A percentile compares a stretch with the other conserved stretches of the same genome.
Evolutionary conservation across 768 basidiomycete species (phyloP).

Genomic region (Boletus coccyginus): DNA sequence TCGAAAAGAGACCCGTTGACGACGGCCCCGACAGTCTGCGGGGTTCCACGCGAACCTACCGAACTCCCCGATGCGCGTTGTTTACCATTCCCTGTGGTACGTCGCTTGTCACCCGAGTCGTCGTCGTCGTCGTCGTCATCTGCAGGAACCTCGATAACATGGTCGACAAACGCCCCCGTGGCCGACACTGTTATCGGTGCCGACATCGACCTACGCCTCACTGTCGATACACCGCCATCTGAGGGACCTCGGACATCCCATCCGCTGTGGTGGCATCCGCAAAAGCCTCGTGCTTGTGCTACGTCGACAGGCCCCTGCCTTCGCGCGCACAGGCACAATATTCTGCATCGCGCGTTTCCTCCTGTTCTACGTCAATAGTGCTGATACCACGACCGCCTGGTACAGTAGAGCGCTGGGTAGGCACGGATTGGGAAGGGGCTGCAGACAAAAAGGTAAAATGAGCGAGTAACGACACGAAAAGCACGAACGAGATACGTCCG

Average conservation of each 20-base stretch:
- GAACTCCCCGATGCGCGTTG: background rate
- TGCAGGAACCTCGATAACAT: slow-evolving; percentile 21
- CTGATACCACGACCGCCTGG: slow-evolving; percentile 30
- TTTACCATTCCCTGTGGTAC: background rate
- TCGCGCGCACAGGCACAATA: slow-evolving; percentile 1
- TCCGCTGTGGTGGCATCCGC: slow-evolving; percentile 1
- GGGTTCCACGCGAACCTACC: background rate
- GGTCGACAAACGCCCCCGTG: slow-evolving; percentile 16
- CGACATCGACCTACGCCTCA: background rate
- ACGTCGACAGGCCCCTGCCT: background rate
- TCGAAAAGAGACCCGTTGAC: background rate
- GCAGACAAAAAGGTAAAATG: background rate
- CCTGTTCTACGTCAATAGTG: slow-evolving; percentile 17
- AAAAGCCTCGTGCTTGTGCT: background rate
- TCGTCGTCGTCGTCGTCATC: slow-evolving; percentile 16
- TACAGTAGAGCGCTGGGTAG: slow-evolving; percentile 21
- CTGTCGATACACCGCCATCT: background rate
- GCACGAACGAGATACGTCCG: slow-evolving; percentile 7
- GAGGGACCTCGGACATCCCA: background rate
- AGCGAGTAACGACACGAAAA: background rate
- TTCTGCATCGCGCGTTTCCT: slow-evolving; percentile 11
- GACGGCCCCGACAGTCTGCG: background rate
- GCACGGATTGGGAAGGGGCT: slow-evolving; percentile 4
- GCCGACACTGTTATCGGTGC: background rate
- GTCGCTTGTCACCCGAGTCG: background rate